phyloP scores from a whole-genome alignment of 1,139 yeast species.

The Protomyces gravidus region DNA sequence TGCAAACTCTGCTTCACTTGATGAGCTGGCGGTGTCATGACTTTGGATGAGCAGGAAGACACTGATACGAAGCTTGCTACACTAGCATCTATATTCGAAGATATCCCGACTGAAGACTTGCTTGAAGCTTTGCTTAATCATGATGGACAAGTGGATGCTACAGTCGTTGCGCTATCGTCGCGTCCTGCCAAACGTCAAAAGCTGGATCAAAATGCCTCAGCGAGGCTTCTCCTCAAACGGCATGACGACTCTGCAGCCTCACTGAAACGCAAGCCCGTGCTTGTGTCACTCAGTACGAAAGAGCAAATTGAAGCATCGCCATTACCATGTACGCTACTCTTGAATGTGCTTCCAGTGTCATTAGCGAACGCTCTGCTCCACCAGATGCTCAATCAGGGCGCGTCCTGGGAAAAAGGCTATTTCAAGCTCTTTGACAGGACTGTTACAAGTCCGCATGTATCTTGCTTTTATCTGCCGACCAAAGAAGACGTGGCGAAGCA shows the following conservation, averaged over 20 bases:
- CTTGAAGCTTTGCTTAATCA: conserved; percentile 42
- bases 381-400: conserved; percentile 45
- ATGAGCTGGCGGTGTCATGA: too few species aligned
- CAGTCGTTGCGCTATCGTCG: conserved; percentile 35
- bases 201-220: not conserved
- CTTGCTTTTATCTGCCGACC: conserved; percentile 45
- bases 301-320: conserved; percentile 33
- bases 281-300: not conserved
- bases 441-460: conserved; percentile 54
- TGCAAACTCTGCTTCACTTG: too few species aligned
- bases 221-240: not conserved
- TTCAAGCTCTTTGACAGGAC: conserved; percentile 60
- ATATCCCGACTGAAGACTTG: conserved; percentile 36
- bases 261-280: not conserved
- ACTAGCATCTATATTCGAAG: conserved; percentile 37
- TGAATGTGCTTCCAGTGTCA: conserved; percentile 51
- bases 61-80: conserved; percentile 38
- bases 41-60: too few species aligned
- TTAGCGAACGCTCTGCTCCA: conserved; percentile 48
- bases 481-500: conserved; percentile 35
- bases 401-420: conserved; percentile 44
- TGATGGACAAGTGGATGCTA: conserved; percentile 39
- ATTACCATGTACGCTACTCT: conserved; percentile 49
- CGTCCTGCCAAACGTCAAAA: not conserved
- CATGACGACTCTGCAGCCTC: not conserved